A percentile compares a stretch with the other conserved stretches of the same genome.
Conservation (phyloP, 345 rosid species). For the Melaleuca quinquenervia region DNA sequence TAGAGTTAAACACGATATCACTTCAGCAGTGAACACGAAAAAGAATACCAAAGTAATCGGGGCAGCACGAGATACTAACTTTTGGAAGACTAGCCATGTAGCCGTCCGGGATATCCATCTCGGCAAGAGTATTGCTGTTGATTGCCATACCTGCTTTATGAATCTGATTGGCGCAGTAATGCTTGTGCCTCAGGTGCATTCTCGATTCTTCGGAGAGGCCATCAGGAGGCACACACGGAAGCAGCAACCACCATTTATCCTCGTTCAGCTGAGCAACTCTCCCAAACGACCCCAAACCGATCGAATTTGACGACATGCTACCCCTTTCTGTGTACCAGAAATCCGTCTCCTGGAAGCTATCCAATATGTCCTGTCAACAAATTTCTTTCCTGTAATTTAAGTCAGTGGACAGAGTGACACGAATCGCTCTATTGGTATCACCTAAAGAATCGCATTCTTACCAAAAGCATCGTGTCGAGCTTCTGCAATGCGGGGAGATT, state of each 20-base stretch:
- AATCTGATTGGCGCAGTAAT: slow-evolving; percentile 70
- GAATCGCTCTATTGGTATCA: neutral
- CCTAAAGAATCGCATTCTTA: slow-evolving; percentile 16
- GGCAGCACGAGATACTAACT: slow-evolving; percentile 20
- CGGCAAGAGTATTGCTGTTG: slow-evolving; percentile 66
- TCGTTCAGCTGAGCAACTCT: slow-evolving; percentile 63
- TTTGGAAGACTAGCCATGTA: slow-evolving; percentile 81
- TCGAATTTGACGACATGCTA: slow-evolving; percentile 57
- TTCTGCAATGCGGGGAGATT: slow-evolving; percentile 83
- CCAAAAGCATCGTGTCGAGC: slow-evolving; percentile 79
- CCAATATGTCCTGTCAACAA: slow-evolving; percentile 70
- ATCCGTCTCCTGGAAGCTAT: slow-evolving; percentile 60
- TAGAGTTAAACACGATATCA: neutral
- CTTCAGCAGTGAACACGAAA: neutral
- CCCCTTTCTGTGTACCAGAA: slow-evolving; percentile 97
- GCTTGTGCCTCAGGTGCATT: slow-evolving; percentile 52
- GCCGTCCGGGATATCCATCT: slow-evolving; percentile 84
- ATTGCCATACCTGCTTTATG: slow-evolving; percentile 98
- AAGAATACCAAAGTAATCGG: neutral
- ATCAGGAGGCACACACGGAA: slow-evolving; percentile 64
- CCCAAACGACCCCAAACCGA: slow-evolving; percentile 61
- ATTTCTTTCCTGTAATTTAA: neutral
- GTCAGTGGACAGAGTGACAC: neutral
- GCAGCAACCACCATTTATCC: slow-evolving; percentile 98
- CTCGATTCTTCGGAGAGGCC: slow-evolving; percentile 81